Conservation (phyloP, 176 grass and related monocot species). For the Avena eriantha region DNA sequence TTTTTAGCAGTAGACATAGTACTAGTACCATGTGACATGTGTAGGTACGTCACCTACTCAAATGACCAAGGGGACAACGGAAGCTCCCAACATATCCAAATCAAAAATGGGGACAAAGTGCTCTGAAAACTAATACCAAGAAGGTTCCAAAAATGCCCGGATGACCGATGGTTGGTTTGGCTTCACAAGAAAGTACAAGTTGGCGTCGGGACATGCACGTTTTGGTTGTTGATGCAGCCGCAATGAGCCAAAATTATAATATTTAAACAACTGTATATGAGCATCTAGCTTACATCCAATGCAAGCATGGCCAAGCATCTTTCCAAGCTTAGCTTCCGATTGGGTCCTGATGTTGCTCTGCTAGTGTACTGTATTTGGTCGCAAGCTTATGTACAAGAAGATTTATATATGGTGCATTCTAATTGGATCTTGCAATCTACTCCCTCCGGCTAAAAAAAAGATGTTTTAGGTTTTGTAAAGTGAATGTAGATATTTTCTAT, state of each 20-base stretch:
- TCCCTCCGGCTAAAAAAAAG: no score
- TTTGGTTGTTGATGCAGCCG: not conserved
- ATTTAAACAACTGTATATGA: not conserved
- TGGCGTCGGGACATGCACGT: not conserved
- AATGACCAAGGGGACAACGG: not conserved
- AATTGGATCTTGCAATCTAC: not conserved
- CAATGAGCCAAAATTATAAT: not conserved
- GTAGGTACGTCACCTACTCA: not conserved
- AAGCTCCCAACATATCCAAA: slow-evolving; percentile 1
- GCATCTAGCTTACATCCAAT: not conserved
- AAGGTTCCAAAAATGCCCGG: not conserved
- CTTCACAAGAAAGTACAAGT: not conserved
- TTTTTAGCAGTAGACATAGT: not conserved
- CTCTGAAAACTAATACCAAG: not conserved
- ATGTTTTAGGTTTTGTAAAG: no score
- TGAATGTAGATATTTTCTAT: no score
- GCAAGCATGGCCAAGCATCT: not conserved
- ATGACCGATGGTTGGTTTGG: not conserved
- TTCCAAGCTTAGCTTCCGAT: not conserved
- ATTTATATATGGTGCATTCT: not conserved
- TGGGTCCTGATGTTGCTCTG: not conserved
- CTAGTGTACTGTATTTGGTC: not conserved
- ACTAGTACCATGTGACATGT: not conserved
- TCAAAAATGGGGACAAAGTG: not conserved
- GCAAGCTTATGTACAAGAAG: not conserved